Evolutionary conservation across 371 early-diverging fungal species (phyloP), one percentile per base, ranked within the genome.

Genomic region (Sporodiniella umbellata): DNA sequence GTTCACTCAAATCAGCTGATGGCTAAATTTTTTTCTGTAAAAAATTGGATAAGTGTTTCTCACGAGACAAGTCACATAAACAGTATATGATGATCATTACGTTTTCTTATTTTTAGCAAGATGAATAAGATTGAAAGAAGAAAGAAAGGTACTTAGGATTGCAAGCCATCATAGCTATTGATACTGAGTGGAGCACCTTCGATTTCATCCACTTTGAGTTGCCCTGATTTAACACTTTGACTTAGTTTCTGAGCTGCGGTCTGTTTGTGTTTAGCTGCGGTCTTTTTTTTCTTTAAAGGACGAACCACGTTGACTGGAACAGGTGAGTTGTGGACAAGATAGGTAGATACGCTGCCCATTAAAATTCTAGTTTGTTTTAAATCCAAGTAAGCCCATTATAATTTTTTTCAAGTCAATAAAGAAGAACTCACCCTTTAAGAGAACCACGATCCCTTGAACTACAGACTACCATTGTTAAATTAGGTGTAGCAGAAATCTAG

Each of bases 251-350:
- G 73, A 33, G 73, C 73, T 22, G 70, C 57, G 19, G 77, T 68
- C 44, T 66, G 48, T 40, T 69, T 64, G 21, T 59, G 52, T 30
- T 66, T 72, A 33, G 53, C 63, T 24, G n/a, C n/a, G n/a, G 62
- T 61, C 46, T 74, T 75, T 21, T 68, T 53, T 31, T 74, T 75
- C 39, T 76, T 75, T 24, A 79, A 79, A 5, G 77, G 72, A 8
- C 83, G 72, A 10, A 83, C 79, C 15, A 83, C 80, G 35, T 79
- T 68, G 7, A 83, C 83, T 0, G 83, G 83, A 1, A 79, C 70
- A 10, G 79, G 78, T 1, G 83, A 78, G 37, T 79, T 83, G 30
- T 83, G 78, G 0, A 83, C 80, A 28, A 83, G 56, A 51, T 69
- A 83, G 10, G 79, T 78, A 23, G 79, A 79, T 3, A 83, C 76